Percentiles rank a stretch among this genome's conserved stretches.
Conservation (phyloP, 176 grass and related monocot genomes). For the Oryza brachyantha region DNA sequence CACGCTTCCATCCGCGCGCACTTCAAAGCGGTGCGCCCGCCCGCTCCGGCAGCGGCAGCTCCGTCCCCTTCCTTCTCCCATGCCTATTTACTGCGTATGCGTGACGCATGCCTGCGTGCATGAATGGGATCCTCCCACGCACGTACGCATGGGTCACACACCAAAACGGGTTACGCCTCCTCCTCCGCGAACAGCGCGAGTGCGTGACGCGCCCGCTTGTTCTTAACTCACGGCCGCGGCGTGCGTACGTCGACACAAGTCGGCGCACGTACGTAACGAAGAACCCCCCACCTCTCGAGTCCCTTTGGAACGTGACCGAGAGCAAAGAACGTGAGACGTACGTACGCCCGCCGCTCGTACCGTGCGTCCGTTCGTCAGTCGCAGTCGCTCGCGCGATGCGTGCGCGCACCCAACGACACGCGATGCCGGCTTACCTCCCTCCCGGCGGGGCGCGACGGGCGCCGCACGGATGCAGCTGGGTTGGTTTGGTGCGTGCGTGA, state of each 20-base stretch:
- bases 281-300: no score
- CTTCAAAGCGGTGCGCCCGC: not conserved
- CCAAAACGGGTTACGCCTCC: not conserved
- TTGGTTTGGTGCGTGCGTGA: no score
- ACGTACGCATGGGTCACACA: not conserved
- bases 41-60: no score
- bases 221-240: not conserved
- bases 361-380: not conserved
- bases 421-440: not conserved
- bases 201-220: not conserved
- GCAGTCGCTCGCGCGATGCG: not conserved
- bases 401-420: not conserved
- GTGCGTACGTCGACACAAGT: no score
- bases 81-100: constrained; percentile 3
- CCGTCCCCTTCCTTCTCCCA: not conserved
- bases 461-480: no score
- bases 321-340: not conserved
- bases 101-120: constrained; percentile 22
- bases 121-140: not conserved
- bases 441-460: not conserved
- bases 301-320: no score
- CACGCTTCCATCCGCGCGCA: not conserved
- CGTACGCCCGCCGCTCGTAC: no score
- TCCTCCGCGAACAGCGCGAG: not conserved
- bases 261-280: no score